Evolutionary conservation across 2,329 filamentous ascomycete genomes (phyloP), one percentile per base, ranked within the genome.

Genomic region (Arthroderma sp.): DNA sequence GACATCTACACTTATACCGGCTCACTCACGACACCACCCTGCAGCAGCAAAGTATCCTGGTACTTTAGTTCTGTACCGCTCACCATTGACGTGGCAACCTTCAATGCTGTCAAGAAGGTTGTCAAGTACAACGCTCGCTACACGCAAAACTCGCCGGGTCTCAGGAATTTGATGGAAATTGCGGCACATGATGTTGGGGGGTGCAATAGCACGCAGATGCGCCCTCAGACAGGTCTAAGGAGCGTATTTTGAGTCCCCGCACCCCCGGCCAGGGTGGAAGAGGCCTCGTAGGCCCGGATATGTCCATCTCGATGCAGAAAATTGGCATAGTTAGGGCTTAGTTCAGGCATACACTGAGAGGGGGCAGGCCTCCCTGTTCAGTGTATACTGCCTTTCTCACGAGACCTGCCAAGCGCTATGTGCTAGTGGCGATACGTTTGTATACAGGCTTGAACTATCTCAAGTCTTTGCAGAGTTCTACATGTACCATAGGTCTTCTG

Each of bases 1-100:
- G 47, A 33, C 9, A 33, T 51, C 47, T 51, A 33, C 47, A 33
- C 47, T 58, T 85, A 84, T 71, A 67, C 68, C 11, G 82, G 82
- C 19, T 82, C 79, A 17, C 72, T 85, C 51, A 85, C 82, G 41
- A 84, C 81, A 0, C 82, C 82, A 19, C 82, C 82, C 2, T 84
- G 82, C 70, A 73, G 73, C 15, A 80, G 84, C 67, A 77, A 76
- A 25, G 71, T 84, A 21, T 71, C 68, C 8, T 83, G 80, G 74
- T 69, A 80, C 52, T 31, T 82, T 52, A 74, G 75, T 58, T 67
- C 73, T 60, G 60, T 77, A 47, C 73, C 76, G 23, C 66, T 81
- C 2, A 65, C 68, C 38, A 68, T 82, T 59, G 67, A 73, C 62
- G 70, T 77, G 19, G 66, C 66, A 1, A 77, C 76, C 7, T 82